Evolutionary conservation across 2,329 filamentous ascomycete species (phyloP).

Genomic region (Neodidymelliopsis sp.): DNA sequence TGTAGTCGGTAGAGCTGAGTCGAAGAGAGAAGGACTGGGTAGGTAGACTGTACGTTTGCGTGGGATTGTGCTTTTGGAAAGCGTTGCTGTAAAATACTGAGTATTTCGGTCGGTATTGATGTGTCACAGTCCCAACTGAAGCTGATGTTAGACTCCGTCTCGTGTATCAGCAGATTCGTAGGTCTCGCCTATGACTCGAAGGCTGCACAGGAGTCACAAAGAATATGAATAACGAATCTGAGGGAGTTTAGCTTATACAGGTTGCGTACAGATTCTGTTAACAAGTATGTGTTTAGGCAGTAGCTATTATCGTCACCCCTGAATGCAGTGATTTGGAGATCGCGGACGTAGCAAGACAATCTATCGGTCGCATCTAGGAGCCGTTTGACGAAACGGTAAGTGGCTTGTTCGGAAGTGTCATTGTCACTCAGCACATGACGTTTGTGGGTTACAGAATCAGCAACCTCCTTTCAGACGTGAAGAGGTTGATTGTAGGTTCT

Average conservation of each 20-base stretch:
- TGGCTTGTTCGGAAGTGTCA: slow-evolving; percentile 15
- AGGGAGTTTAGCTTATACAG: slow-evolving; percentile 20
- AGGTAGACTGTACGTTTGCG: slow-evolving; percentile 9
- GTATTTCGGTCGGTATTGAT: slow-evolving; percentile 12
- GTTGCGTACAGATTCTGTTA: slow-evolving; percentile 11
- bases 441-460: slow-evolving; percentile 23
- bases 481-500: slow-evolving; percentile 17
- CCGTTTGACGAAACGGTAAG: slow-evolving; percentile 22
- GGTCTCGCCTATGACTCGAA: no score
- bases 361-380: slow-evolving; percentile 18
- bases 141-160: no score
- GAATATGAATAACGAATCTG: slow-evolving; percentile 12
- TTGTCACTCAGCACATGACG: slow-evolving; percentile 19
- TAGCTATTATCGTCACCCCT: slow-evolving; percentile 25
- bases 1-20: slow-evolving; percentile 19
- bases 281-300: slow-evolving; percentile 22
- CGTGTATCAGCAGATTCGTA: no score
- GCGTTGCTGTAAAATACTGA: slow-evolving; percentile 14
- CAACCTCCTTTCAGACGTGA: slow-evolving; percentile 21
- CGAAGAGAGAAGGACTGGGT: slow-evolving; percentile 8
- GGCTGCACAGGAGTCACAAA: not conserved
- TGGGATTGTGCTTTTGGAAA: slow-evolving; percentile 16
- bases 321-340: slow-evolving; percentile 22
- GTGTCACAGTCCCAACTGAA: slow-evolving; percentile 23
- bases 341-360: slow-evolving; percentile 18